A percentile compares a stretch with the other conserved stretches of the same genome.
phyloP scores from a whole-genome alignment of 331 rosid species.

The Pyrus hybrid region DNA sequence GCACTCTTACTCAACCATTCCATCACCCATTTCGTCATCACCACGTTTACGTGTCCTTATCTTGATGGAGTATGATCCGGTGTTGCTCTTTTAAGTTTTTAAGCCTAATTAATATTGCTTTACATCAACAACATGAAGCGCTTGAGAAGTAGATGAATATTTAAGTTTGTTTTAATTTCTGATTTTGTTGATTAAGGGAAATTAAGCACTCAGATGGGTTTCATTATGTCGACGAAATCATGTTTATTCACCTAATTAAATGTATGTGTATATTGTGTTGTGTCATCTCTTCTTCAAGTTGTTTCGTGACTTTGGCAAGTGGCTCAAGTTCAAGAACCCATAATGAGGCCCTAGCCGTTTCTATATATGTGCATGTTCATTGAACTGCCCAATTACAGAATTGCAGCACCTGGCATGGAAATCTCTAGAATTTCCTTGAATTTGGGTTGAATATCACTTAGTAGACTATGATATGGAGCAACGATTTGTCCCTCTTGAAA shows the following conservation, averaged over 20 bases:
- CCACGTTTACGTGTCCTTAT: slow-evolving; percentile 62
- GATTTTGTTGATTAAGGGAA: background rate
- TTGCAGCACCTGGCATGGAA: background rate
- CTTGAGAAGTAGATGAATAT: background rate
- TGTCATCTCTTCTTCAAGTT: background rate
- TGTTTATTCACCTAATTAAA: background rate
- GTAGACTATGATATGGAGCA: background rate
- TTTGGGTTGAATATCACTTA: background rate
- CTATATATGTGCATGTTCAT: background rate
- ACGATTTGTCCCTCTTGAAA: background rate
- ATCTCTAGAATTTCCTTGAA: background rate
- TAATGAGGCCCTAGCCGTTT: background rate
- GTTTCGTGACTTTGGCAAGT: background rate
- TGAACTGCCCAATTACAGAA: slow-evolving; percentile 1
- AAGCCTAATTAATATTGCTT: background rate
- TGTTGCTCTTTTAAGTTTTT: slow-evolving; percentile 21
- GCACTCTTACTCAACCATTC: slow-evolving; percentile 83
- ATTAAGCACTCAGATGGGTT: slow-evolving; percentile 4
- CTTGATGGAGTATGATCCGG: slow-evolving; percentile 6
- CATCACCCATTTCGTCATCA: slow-evolving; percentile 71
- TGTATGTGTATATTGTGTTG: background rate
- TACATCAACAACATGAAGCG: background rate
- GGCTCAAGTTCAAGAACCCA: background rate
- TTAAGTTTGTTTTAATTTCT: background rate
- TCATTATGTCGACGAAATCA: background rate